phyloP scores from a whole-genome alignment of 768 basidiomycete genomes.

The Sporobolomyces roseus region DNA sequence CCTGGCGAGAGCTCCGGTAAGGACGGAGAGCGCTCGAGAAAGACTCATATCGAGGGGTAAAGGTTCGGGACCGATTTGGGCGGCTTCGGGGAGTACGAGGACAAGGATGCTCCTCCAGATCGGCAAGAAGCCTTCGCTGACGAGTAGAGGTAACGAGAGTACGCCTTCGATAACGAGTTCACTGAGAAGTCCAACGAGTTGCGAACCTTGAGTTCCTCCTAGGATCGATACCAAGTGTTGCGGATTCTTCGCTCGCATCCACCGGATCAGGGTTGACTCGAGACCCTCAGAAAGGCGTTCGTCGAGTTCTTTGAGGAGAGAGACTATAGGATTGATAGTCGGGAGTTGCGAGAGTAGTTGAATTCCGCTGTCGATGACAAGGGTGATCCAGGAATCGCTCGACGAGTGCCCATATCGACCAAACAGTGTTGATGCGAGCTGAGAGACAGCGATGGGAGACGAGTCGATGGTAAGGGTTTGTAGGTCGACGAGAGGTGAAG shows the following conservation, averaged over 20 bases:
- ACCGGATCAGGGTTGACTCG: conserved; percentile 3
- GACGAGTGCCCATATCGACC: conserved; percentile 2
- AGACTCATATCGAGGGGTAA: neutral
- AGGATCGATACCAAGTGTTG: neutral
- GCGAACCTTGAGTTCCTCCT: neutral
- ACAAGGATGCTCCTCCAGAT: conserved; percentile 1
- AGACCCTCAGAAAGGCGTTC: conserved; percentile 10
- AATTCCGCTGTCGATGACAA: conserved; percentile 21
- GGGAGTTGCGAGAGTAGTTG: conserved; percentile 10
- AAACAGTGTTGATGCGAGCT: conserved; percentile 10
- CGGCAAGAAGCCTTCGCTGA: conserved; percentile 17
- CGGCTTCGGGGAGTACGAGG: neutral
- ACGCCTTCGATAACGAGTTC: conserved; percentile 22
- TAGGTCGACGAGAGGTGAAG: conserved; percentile 22
- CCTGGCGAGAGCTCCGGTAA: conserved; percentile 3
- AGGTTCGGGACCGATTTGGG: neutral
- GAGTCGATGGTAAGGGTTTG: conserved; percentile 29
- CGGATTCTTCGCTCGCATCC: conserved; percentile 2
- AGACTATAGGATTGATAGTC: neutral
- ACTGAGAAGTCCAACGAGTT: neutral
- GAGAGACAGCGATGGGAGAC: conserved; percentile 2
- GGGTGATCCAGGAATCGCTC: conserved; percentile 5
- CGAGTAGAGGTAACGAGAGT: neutral
- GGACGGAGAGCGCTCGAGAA: neutral
- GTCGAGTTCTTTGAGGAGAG: conserved; percentile 6